A percentile compares a stretch with the other conserved stretches of the same genome.
These are phyloP conservation scores for Fonsecaea pugnacius DNA, from an alignment of 2,329 filamentous ascomycete species.

Conservation along the genomic window DNA sequence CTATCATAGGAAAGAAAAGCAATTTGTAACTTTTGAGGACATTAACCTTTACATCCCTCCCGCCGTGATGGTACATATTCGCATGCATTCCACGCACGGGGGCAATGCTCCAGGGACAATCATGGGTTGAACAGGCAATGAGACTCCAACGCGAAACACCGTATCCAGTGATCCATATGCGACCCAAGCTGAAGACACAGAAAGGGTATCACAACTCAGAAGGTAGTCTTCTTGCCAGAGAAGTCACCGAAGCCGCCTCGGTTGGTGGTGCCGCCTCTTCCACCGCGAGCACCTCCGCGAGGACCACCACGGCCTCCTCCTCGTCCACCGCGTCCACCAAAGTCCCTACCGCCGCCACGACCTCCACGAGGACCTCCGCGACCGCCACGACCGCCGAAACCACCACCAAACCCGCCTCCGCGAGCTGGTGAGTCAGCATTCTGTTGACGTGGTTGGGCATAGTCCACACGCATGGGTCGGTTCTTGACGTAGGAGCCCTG, in stretches of 20 bases:
- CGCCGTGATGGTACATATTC: not conserved
- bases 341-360: slow-evolving; percentile 48
- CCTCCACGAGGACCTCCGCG: slow-evolving; percentile 54
- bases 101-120: not conserved
- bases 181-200: not conserved
- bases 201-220: slow-evolving; percentile 47
- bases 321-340: slow-evolving; percentile 58
- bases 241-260: slow-evolving; percentile 66
- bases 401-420: slow-evolving; percentile 54
- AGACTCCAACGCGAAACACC: slow-evolving; percentile 2
- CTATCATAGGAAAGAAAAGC: not conserved
- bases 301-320: slow-evolving; percentile 47
- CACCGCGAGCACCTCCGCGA: slow-evolving; percentile 51
- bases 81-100: not conserved
- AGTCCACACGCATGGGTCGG: slow-evolving; percentile 82
- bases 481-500: slow-evolving; percentile 73
- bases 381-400: slow-evolving; percentile 56
- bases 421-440: slow-evolving; percentile 49
- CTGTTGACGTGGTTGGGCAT: slow-evolving; percentile 68
- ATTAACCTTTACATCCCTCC: slow-evolving; percentile 20
- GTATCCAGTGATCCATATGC: slow-evolving; percentile 9
- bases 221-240: slow-evolving; percentile 79
- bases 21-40: slow-evolving; percentile 22
- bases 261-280: slow-evolving; percentile 54
- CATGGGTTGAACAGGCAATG: not conserved